These are phyloP conservation scores for Calonectria naviculata DNA, from an alignment of 2,329 filamentous ascomycete genomes.

Conservation along the genomic window DNA sequence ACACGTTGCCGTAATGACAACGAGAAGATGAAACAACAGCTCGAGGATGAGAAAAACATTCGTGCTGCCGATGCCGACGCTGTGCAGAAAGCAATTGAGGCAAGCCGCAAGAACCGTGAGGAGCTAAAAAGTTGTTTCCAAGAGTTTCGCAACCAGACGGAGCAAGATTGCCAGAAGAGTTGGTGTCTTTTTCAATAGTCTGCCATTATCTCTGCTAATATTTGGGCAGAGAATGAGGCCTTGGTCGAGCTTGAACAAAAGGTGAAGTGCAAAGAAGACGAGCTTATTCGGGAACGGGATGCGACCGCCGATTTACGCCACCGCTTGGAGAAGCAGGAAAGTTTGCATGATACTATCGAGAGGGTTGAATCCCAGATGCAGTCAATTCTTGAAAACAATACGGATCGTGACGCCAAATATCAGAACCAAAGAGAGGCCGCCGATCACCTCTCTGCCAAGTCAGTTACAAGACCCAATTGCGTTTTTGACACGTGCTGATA, in stretches of 20 bases:
- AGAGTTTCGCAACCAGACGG: slow-evolving; percentile 35
- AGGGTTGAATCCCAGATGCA: slow-evolving; percentile 32
- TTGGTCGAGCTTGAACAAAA: slow-evolving; percentile 38
- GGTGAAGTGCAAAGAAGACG: slow-evolving; percentile 31
- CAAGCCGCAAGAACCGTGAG: slow-evolving; percentile 45
- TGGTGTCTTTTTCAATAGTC: not conserved
- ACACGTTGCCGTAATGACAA: slow-evolving; percentile 46
- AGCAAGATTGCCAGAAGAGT: slow-evolving; percentile 39
- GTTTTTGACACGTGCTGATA: slow-evolving; percentile 6
- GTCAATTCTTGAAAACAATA: slow-evolving; percentile 23
- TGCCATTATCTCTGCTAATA: slow-evolving; percentile 2
- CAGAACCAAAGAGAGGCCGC: slow-evolving; percentile 9
- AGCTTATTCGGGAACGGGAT: slow-evolving; percentile 21
- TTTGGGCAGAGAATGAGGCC: slow-evolving; percentile 34
- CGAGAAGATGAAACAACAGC: slow-evolving; percentile 45
- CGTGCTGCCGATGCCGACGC: slow-evolving; percentile 33
- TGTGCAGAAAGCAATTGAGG: slow-evolving; percentile 42
- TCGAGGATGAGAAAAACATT: slow-evolving; percentile 45
- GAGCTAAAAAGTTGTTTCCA: slow-evolving; percentile 45
- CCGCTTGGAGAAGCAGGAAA: slow-evolving; percentile 26
- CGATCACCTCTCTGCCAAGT: slow-evolving; percentile 33
- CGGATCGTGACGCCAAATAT: slow-evolving; percentile 7
- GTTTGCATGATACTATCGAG: slow-evolving; percentile 18
- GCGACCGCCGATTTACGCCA: slow-evolving; percentile 13
- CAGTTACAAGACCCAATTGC: not conserved